Base-by-base conservation (phyloP, 2,329 filamentous ascomycete species). In the Ophiostoma sp. region DNA sequence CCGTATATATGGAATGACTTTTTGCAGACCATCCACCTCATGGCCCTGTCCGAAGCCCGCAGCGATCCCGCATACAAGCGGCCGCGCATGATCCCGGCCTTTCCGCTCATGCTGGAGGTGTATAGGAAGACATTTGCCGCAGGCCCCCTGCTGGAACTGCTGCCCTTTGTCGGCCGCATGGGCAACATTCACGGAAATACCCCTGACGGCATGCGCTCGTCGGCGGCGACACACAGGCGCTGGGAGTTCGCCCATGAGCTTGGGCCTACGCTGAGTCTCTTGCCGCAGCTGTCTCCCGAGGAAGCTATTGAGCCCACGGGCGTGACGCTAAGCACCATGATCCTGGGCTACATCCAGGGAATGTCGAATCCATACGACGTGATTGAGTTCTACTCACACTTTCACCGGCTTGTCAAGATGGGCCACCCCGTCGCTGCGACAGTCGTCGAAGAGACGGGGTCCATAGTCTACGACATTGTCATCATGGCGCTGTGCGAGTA, bases 21-120 rank as follows among this genome's bases (percentile, higher is more conserved):
- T 23, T 77, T 90, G 31, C 83, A 88, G 74, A 77, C 82, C 27
- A 80, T 88, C 10, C 83, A 83, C 69, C 76, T 79, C 68, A 79
- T 83, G 67, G 80, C 79, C 2, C 77, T 81, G 52, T 76, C 77
- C 68, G 84, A 86, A 73, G 76, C 76, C 1, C 76, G 75, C 10
- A 60, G 36, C 4, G 48, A 68, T n/a, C 64, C 33, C 2, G n/a
- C n/a, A 72, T 74, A 78, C 31, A 75, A 73, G 68, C 75, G 77
- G 48, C 76, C 79, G 66, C 77, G 79, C 74, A 72, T 77, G 35
- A 68, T 81, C 67, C 79, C 80, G 10, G 72, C 80, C n/a, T 81
- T 87, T 75, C 76, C 76, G 52, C 77, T 80, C 0, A 83, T 87
- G 83, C 76, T 86, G 5, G 78, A 79, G 11, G 75, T 83, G 3